Evolutionary conservation across 2,329 filamentous ascomycete genomes (phyloP).

Genomic region (Trichoderma sp.): DNA sequence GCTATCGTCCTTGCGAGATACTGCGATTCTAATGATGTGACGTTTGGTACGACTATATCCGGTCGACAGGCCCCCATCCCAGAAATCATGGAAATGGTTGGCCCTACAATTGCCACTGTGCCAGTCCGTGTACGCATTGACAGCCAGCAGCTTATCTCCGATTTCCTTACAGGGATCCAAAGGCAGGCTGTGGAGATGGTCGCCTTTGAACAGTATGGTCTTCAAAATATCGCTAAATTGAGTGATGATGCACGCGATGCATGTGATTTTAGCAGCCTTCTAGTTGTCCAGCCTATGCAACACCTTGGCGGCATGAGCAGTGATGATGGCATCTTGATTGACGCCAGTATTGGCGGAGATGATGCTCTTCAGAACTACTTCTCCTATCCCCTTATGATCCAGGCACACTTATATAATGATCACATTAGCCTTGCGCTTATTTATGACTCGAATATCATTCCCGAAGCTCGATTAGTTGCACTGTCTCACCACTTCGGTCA

Average conservation of each 20-base stretch:
- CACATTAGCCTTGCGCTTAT: neutral
- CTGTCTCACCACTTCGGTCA: constrained; percentile 10
- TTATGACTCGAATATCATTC: neutral
- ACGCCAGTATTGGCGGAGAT: neutral
- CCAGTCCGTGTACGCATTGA: constrained; percentile 17
- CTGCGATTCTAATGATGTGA: constrained; percentile 22
- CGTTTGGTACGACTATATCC: constrained; percentile 24
- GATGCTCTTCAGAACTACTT: constrained; percentile 12
- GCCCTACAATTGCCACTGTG: constrained; percentile 24
- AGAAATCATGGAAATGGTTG: constrained; percentile 24
- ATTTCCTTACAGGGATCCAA: constrained; percentile 19
- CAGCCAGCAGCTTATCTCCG: neutral
- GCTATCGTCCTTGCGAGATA: constrained; percentile 18
- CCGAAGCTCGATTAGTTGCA: neutral
- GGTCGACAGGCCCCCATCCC: constrained; percentile 25
- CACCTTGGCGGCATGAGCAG: neutral
- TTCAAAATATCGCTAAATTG: constrained; percentile 27
- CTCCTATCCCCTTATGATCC: constrained; percentile 13
- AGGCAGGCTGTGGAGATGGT: constrained; percentile 23
- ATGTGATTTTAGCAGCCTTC: constrained; percentile 24
- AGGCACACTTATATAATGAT: constrained; percentile 8
- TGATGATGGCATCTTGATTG: neutral
- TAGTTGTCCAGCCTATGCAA: constrained; percentile 23
- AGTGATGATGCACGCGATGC: constrained; percentile 18
- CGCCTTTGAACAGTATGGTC: constrained; percentile 25